Base-by-base conservation (phyloP, 163 green algal species). In the Smithsoniella earleae region DNA sequence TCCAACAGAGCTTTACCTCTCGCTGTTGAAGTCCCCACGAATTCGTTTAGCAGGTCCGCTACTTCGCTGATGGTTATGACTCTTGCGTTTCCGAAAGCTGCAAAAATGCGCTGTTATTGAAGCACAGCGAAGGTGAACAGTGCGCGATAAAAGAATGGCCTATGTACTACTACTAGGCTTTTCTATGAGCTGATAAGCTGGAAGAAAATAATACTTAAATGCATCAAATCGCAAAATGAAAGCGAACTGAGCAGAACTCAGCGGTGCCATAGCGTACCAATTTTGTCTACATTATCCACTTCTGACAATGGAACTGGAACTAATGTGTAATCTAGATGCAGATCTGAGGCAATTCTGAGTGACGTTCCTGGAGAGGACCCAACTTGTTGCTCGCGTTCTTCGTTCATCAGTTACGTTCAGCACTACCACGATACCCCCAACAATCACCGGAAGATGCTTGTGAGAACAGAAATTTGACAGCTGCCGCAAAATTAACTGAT, bases 41-140 rank as follows among this genome's bases (percentile, higher is more conserved):
- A 69, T 30, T 69, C 25, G 16, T 37, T 31, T n/a, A 69, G 25
- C 31, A 69, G 22, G 18, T 38, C 30, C 22, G 18, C 25, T 16
- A 34, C 58, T 38, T 69, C 58, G n/a, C 30, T 69, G 27, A 69
- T 33, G 5, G 58, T 69, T 30, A 69, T 69, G 27, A 69, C 58
- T 34, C 16, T 36, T 33, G 58, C 58, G 25, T 40, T 69, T 18
- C 10, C 58, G 27, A 69, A 69, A 43, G 58, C 58, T 69, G 58
- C 25, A 69, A 4, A 36, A 4, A 22, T n/a, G n/a, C n/a, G n/a
- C n/a, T n/a, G n/a, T n/a, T n/a, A n/a, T n/a, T n/a, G n/a, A n/a
- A n/a, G n/a, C n/a, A 38, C 58, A 28, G 58, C n/a, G 3, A 69
- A 69, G 4, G 8, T 22, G 1, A 43, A 43, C 52, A 65, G 40